A percentile compares a stretch with the other conserved stretches of the same genome.
phyloP scores from a whole-genome alignment of 371 early-diverging fungal species.

The Zychaea mexicana region DNA sequence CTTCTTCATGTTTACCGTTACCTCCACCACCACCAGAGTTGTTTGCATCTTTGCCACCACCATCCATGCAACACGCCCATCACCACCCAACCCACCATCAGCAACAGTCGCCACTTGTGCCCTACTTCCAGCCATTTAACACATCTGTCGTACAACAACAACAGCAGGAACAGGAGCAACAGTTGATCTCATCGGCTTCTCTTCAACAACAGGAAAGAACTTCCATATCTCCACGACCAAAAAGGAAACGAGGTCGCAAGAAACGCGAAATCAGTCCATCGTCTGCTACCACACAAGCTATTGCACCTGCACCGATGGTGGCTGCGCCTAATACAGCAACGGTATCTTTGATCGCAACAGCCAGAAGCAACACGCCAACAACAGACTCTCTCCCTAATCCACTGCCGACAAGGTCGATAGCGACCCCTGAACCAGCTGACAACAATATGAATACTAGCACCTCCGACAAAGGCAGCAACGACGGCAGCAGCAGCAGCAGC shows the following conservation, averaged over 20 bases:
- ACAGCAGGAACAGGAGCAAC: neutral
- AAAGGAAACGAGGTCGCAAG: conserved; percentile 49
- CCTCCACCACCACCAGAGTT: conserved; percentile 2
- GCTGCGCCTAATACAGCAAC: neutral
- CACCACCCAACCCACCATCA: too few relatives aligned
- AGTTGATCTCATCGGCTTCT: conserved; percentile 11
- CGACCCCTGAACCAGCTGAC: conserved; percentile 19
- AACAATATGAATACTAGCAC: conserved; percentile 6
- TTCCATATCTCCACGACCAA: too few relatives aligned
- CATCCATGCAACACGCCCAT: too few relatives aligned
- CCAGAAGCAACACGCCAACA: conserved; percentile 8
- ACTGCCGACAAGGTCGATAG: conserved; percentile 11
- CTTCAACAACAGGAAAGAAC: conserved; percentile 32
- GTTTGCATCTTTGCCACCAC: neutral
- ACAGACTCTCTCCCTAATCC: neutral
- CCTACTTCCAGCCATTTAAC: neutral
- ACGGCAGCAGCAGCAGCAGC: too few relatives aligned
- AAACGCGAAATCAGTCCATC: conserved; percentile 28
- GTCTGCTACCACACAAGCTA: conserved; percentile 1
- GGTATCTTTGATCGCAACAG: too few relatives aligned
- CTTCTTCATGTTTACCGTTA: neutral
- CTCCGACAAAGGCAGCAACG: too few relatives aligned
- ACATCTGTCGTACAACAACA: neutral
- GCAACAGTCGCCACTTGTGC: too few relatives aligned
- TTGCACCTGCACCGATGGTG: conserved; percentile 31